A percentile compares a stretch with the other conserved stretches of the same genome.
Conservation (phyloP, 371 early-diverging fungal species). For the Mortierella sp. region DNA sequence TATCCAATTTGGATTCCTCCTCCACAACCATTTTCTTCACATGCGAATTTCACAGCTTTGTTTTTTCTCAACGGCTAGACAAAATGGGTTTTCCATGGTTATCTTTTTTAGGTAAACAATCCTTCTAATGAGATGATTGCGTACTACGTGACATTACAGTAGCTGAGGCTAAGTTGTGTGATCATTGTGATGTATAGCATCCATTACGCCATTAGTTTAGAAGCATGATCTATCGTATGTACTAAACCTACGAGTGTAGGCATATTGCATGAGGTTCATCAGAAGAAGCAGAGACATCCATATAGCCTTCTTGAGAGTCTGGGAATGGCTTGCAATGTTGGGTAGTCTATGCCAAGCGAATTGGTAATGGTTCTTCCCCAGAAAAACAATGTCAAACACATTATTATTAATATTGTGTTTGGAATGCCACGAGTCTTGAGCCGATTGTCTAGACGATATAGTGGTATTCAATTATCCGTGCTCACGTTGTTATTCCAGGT, state of each 20-base stretch:
- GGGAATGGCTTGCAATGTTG: not conserved
- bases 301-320: too few species aligned
- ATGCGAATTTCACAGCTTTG: conserved; percentile 51
- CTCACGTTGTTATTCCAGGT: conserved; percentile 11
- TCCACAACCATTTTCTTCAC: conserved; percentile 40
- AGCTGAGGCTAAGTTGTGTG: not conserved
- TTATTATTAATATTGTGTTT: not conserved
- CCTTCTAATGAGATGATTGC: not conserved
- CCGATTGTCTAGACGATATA: not conserved
- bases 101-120: conserved; percentile 11
- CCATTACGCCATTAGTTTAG: too few species aligned
- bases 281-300: too few species aligned
- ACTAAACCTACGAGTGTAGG: too few species aligned
- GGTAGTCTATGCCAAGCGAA: not conserved
- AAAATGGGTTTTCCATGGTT: not conserved
- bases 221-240: too few species aligned
- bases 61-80: conserved; percentile 3
- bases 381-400: not conserved
- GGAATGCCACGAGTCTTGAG: not conserved
- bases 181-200: too few species aligned
- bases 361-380: not conserved
- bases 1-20: conserved; percentile 19
- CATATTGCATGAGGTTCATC: too few species aligned
- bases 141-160: not conserved
- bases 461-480: not conserved